Evolutionary conservation across 345 rosid species (phyloP).

Genomic region (Eucalyptus marginata): DNA sequence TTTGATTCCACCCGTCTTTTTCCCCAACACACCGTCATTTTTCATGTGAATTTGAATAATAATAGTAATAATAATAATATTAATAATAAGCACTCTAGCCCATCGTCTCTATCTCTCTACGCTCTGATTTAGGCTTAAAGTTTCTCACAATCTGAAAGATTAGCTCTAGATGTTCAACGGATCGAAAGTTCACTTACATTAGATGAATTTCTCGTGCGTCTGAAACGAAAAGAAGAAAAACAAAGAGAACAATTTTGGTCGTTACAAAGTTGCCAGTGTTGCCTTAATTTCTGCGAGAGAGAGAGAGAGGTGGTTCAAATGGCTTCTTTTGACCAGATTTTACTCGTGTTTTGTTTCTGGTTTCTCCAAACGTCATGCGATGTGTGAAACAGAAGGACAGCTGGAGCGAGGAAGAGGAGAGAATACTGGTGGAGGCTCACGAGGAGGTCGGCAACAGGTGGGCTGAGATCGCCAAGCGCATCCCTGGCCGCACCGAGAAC

Average conservation of each 20-base stretch:
- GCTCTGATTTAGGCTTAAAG: not conserved
- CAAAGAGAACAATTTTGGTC: not conserved
- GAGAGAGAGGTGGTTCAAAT: not conserved
- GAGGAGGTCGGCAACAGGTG: constrained; percentile 70
- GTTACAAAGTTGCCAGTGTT: not conserved
- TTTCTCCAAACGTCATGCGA: not conserved
- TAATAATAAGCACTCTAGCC: not conserved
- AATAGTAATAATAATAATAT: not conserved
- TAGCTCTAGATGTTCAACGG: not conserved
- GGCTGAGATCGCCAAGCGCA: constrained; percentile 89
- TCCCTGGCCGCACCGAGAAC: constrained; percentile 86
- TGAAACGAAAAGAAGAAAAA: not conserved
- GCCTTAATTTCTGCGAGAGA: not conserved
- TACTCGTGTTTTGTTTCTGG: not conserved
- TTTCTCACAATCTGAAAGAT: not conserved
- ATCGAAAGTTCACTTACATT: not conserved
- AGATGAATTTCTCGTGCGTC: not conserved
- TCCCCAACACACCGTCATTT: not conserved
- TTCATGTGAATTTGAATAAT: not conserved
- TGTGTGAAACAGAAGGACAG: constrained; percentile 55
- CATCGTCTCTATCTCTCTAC: not conserved
- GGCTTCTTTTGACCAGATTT: not conserved
- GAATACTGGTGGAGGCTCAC: constrained; percentile 59
- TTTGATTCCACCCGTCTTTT: not conserved
- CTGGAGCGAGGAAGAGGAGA: constrained; percentile 94